phyloP scores from a whole-genome alignment of 2,329 filamentous ascomycete species.

The Mollisiaceae sp. region DNA sequence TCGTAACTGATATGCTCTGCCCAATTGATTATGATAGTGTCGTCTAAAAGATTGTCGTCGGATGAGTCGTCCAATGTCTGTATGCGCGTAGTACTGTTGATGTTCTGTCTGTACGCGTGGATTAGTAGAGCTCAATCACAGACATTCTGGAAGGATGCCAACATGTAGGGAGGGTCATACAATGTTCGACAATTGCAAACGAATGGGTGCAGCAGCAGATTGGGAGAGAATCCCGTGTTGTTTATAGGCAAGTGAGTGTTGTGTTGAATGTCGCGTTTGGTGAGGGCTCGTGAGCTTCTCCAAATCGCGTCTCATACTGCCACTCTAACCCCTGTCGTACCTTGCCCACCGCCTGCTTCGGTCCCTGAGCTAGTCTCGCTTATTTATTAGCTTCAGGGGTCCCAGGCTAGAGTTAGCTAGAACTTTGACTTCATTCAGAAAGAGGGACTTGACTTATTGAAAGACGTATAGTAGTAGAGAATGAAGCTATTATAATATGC shows the following conservation, averaged over 20 bases:
- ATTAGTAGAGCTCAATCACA: not conserved
- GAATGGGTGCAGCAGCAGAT: not conserved
- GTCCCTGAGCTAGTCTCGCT: not conserved
- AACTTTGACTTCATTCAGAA: too few species aligned
- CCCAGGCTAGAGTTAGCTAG: too few species aligned
- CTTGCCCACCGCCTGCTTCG: not conserved
- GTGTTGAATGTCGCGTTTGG: conserved; percentile 9
- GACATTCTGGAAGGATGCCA: not conserved
- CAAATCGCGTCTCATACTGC: conserved; percentile 7
- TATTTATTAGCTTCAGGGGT: not conserved
- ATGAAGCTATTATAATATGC: too few species aligned
- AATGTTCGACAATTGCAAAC: not conserved
- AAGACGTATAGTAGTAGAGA: too few species aligned
- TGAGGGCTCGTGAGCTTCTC: conserved; percentile 3
- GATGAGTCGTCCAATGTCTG: not conserved
- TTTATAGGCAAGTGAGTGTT: not conserved
- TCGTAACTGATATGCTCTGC: not conserved
- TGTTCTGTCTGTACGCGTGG: conserved; percentile 4
- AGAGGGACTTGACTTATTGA: too few species aligned
- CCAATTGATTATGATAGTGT: not conserved
- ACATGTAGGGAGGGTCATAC: not conserved
- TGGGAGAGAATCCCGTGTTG: too few species aligned
- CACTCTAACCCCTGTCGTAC: not conserved
- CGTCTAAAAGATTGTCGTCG: not conserved
- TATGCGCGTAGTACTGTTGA: not conserved